phyloP scores from a whole-genome alignment of 257 asterid genomes.

The Jacaranda copaia region DNA sequence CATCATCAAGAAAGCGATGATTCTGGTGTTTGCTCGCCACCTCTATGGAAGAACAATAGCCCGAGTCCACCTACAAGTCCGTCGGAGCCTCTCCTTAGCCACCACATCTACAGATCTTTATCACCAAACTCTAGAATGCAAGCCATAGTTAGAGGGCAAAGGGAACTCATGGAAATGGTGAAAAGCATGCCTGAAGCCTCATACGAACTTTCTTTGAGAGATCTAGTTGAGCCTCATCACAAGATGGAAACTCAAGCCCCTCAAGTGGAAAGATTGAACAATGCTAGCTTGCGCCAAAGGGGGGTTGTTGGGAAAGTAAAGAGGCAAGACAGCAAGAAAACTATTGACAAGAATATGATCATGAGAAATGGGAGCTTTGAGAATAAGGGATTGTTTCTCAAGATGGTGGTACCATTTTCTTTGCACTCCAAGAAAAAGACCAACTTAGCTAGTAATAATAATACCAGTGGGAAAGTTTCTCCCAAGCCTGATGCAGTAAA shows the following conservation, averaged over 20 bases:
- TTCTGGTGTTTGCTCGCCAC: slow-evolving; percentile 77
- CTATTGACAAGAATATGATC: slow-evolving; percentile 32
- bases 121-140: slow-evolving; percentile 70
- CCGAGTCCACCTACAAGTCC: slow-evolving; percentile 55
- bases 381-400: slow-evolving; percentile 63
- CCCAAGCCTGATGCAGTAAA: slow-evolving; percentile 53
- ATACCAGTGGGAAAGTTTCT: slow-evolving; percentile 55
- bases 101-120: slow-evolving; percentile 37
- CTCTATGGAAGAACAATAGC: slow-evolving; percentile 60
- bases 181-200: slow-evolving; percentile 80
- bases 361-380: slow-evolving; percentile 53
- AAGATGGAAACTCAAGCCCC: slow-evolving; percentile 29
- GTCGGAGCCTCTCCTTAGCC: slow-evolving; percentile 46
- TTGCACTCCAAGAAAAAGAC: slow-evolving; percentile 55
- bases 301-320: slow-evolving; percentile 32
- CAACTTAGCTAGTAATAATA: slow-evolving; percentile 24
- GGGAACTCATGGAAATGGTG: slow-evolving; percentile 95
- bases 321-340: slow-evolving; percentile 49
- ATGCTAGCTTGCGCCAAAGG: slow-evolving; percentile 37
- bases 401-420: slow-evolving; percentile 69
- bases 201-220: slow-evolving; percentile 79
- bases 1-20: slow-evolving; percentile 43
- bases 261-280: slow-evolving; percentile 27
- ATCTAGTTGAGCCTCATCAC: slow-evolving; percentile 69
- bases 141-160: slow-evolving; percentile 80